Evolutionary conservation across 371 early-diverging fungal genomes (phyloP), one percentile per base, ranked within the genome.

Genomic region (Mucor plumbeus): DNA sequence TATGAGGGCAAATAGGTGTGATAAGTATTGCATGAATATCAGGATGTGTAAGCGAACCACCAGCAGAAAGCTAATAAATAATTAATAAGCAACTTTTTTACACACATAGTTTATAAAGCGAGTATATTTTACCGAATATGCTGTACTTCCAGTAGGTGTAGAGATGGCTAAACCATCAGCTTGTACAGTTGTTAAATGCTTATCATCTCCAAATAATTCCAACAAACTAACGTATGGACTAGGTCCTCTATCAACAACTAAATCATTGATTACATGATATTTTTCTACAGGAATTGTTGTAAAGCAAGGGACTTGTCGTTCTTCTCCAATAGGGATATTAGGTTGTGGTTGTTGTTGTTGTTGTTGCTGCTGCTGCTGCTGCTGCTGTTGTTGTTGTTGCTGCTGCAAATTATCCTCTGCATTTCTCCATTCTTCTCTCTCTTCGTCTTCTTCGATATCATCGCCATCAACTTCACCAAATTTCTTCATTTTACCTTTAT

Each of bases 101-200:
- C 26, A 26, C 26, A 26, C 26, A 26, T 3, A 31, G 21, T 1
- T 0, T 14, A 14, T 40, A 21, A 26, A 7, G 0, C 7, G 5
- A 1, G 14, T 41, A 43, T 58, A 55, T 34, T 84, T 85, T 82
- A 92, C 87, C 11, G 94, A 94, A 72, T 97, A 98, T 0, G 98
- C 98, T 0, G 98, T 98, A 4, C 96, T 95, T 33, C 98, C 98
- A 0, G 98, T 98, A 0, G 98, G 97, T 1, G 99, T 97, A 3
- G 96, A 88, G 36, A 98, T 82, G 21, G 93, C 92, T 67, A 98
- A 80, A 2, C 98, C 98, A 71, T 98, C 98, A 0, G 95, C 95
- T 69, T 92, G 92, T 0, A 94, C 89, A 1, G 91, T 91, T 7
- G 95, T 94, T 61, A 95, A 74, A 59, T 92, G 95, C 59, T 85